Percentiles rank a stretch among this genome's conserved stretches.
phyloP scores from a whole-genome alignment of 2,329 filamentous ascomycete species.

The Clarireedia hainanense region DNA sequence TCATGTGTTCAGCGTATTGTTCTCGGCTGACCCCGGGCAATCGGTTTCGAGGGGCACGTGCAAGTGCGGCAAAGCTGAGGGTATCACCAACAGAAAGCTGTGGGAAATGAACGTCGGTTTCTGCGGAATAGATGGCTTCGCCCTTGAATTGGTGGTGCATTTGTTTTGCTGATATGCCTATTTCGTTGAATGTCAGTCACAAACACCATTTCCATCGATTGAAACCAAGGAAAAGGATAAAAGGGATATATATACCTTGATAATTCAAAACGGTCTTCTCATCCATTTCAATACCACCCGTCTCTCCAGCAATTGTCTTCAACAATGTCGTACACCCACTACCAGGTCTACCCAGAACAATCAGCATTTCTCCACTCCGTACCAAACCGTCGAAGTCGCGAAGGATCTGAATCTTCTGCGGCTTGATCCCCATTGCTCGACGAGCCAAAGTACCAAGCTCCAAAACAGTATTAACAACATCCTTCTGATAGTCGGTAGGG shows the following conservation, averaged over 20 bases:
- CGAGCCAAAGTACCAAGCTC: slow-evolving; percentile 36
- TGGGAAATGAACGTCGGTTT: slow-evolving; percentile 68
- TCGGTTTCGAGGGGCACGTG: slow-evolving; percentile 54
- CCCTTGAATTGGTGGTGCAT: slow-evolving; percentile 56
- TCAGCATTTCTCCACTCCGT: slow-evolving; percentile 56
- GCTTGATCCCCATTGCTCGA: slow-evolving; percentile 41
- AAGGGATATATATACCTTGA: slow-evolving; percentile 47
- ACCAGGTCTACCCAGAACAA: slow-evolving; percentile 60
- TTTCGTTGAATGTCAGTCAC: slow-evolving; percentile 37
- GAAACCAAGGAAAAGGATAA: slow-evolving; percentile 44
- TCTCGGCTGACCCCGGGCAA: slow-evolving; percentile 47
- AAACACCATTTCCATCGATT: slow-evolving; percentile 23
- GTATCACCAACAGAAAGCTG: slow-evolving; percentile 70
- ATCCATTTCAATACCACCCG: slow-evolving; percentile 48
- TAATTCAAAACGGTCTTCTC: slow-evolving; percentile 49
- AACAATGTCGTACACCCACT: slow-evolving; percentile 58
- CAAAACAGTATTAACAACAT: slow-evolving; percentile 52
- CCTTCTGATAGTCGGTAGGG: slow-evolving; percentile 62
- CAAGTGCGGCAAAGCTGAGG: slow-evolving; percentile 62
- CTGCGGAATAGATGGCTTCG: slow-evolving; percentile 67
- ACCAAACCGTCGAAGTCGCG: slow-evolving; percentile 57
- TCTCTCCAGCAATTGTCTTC: slow-evolving; percentile 51
- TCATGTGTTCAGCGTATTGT: slow-evolving; percentile 36
- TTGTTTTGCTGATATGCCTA: slow-evolving; percentile 38
- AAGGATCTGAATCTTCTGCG: slow-evolving; percentile 39